Evolutionary conservation across 2,329 filamentous ascomycete genomes (phyloP), one percentile per base, ranked within the genome.

Genomic region (Hortaea werneckii): DNA sequence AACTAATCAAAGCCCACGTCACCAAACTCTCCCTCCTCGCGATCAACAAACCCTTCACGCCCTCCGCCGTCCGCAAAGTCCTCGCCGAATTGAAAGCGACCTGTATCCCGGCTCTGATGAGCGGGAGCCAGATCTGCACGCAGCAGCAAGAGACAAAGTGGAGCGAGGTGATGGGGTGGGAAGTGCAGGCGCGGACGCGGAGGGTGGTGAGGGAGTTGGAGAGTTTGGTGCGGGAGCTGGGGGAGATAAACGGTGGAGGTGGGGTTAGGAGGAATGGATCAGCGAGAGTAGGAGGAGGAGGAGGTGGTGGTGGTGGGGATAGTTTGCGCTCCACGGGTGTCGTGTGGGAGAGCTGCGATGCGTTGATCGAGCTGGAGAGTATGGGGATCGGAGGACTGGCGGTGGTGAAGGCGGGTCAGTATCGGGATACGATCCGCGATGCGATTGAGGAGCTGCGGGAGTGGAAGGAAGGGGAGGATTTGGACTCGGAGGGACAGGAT

Each of bases 11-110:
- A 61, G 86, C 88, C 0, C 87, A 95, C 61, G 78, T 82, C 1
- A 95, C 88, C 5, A 95, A 94, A 52, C 74, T 95, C 27, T 90
- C 86, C 0, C 80, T 95, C 1, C 76, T 96, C 9, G 78, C 92
- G 1, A 84, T 94, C 58, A 95, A 86, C 58, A 77, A 86, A 12
- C 89, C 90, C 0, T 94, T 94, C 55, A 92, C 88, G 0, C 81
- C 86, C 0, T 80, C 82, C 1, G 89, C 87, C 5, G 74, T 94
- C 30, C 69, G 67, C 7, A 80, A 76, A 26, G 79, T 94, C 10
- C 69, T 95, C 4, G 74, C 78, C 30, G 80, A 88, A 47, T 73
- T 94, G n/a, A 75, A 82, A 20, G 74, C 78, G 9, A 80, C 80
- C 0, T 79, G 85, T n/a, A 72, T 94, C 0, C 84, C 86, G 0